Base-by-base conservation (phyloP, 148 eudicot species). In the Rhododendron simsii region DNA sequence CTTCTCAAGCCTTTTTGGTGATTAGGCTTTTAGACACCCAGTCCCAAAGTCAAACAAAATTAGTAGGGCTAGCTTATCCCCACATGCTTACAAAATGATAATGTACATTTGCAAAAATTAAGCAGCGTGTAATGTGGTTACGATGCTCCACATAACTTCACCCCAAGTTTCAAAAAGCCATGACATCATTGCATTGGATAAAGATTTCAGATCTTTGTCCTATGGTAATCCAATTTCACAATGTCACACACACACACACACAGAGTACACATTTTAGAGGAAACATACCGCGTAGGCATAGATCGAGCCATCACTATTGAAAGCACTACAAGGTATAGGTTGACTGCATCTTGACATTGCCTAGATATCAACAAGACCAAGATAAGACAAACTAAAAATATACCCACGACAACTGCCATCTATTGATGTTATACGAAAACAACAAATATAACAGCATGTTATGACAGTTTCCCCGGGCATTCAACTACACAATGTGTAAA, bases 271-370 rank as follows among this genome's bases (percentile, higher is more conserved):
- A 83, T 71, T 28, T 84, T 33, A 84, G 59, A 75, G 16, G 57
- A 86, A 21, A 87, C 93, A 79, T 90, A 96, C 98, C 94, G 99
- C 50, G 78, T 96, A 96, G 21, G 99, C 98, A 89, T 39, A 96
- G 61, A 96, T 86, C 7, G 96, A 94, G 71, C 99, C 99, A 85
- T 96, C 99, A 87, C 88, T 90, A 93, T 94, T 96, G 91, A 96
- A 96, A 63, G 94, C 61, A 87, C 96, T 93, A 87, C 94, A 92
- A 59, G 98, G 94, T 84, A 95, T 94, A 35, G 99, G 96, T 61
- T 96, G 98, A 79, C 83, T 92, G 98, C 98, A 94, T 89, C 98
- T 94, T 87, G 92, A 61, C 94, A 96, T 91, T 18, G 98, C 99
- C 99, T 96, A 88, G 79, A 86, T 37, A 15, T 82, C 57, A 78